Percentiles rank a stretch among this genome's conserved stretches.
Evolutionary conservation across 2,329 filamentous ascomycete genomes (phyloP).

Genomic region (Teratosphaeria epicoccoides): DNA sequence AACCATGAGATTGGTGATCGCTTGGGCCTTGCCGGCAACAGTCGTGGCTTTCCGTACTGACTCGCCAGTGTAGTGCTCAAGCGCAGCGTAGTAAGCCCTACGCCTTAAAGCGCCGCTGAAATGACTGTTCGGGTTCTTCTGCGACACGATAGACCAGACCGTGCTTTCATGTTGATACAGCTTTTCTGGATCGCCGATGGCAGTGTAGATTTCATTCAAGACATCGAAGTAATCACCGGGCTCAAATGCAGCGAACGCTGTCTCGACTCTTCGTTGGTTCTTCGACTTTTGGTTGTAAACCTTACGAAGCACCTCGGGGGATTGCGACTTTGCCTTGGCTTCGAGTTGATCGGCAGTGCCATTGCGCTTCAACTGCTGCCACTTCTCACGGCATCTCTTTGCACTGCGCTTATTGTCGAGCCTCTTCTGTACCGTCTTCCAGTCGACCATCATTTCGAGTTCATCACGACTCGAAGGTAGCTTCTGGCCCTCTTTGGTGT

Average conservation of each 20-base stretch:
- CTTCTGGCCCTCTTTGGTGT: slow-evolving; percentile 10
- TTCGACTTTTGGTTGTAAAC: slow-evolving; percentile 9
- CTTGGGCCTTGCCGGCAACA: slow-evolving; percentile 5
- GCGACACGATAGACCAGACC: slow-evolving; percentile 25
- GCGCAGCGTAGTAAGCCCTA: slow-evolving; percentile 18
- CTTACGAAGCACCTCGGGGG: background rate
- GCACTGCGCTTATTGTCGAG: slow-evolving; percentile 54
- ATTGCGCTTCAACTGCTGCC: slow-evolving; percentile 40
- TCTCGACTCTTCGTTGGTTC: slow-evolving; percentile 10
- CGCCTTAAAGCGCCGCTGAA: slow-evolving; percentile 20
- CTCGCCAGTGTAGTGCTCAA: slow-evolving; percentile 13
- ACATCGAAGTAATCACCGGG: slow-evolving; percentile 33
- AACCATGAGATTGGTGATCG: background rate
- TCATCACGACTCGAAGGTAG: slow-evolving; percentile 27
- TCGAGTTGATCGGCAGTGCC: slow-evolving; percentile 7
- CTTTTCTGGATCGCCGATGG: slow-evolving; percentile 14
- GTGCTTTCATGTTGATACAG: slow-evolving; percentile 24
- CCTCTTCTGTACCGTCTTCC: slow-evolving; percentile 51
- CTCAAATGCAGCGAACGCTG: slow-evolving; percentile 25
- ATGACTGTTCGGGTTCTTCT: slow-evolving; percentile 16
- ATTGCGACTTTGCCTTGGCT: background rate
- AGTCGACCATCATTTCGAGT: slow-evolving; percentile 51
- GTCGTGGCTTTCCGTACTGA: background rate
- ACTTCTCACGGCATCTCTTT: slow-evolving; percentile 59
- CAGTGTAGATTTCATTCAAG: slow-evolving; percentile 26